These are phyloP conservation scores for Claviceps monticola DNA, from an alignment of 2,329 filamentous ascomycete species.

Conservation along the genomic window DNA sequence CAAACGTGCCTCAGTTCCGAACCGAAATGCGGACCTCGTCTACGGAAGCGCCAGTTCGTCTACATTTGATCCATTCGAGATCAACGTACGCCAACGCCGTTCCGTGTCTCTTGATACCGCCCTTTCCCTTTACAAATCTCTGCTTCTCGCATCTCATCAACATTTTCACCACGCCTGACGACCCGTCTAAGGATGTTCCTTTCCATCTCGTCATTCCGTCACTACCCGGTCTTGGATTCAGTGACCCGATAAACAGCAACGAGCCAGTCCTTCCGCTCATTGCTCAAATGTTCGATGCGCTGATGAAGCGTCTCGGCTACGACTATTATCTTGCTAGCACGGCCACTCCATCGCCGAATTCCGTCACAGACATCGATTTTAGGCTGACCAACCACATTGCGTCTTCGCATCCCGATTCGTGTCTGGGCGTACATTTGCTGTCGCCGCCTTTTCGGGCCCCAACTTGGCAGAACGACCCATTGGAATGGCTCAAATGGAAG, in stretches of 20 bases:
- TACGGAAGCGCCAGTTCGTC: slow-evolving; percentile 30
- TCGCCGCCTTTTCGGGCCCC: slow-evolving; percentile 41
- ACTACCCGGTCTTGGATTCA: slow-evolving; percentile 53
- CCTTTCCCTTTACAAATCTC: slow-evolving; percentile 51
- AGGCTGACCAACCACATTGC: slow-evolving; percentile 35
- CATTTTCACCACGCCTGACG: slow-evolving; percentile 38
- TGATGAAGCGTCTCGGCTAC: slow-evolving; percentile 51
- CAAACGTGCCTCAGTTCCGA: slow-evolving; percentile 48
- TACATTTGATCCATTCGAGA: slow-evolving; percentile 51
- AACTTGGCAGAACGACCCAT: slow-evolving; percentile 25
- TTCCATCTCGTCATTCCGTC: slow-evolving; percentile 56
- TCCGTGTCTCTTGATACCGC: slow-evolving; percentile 50
- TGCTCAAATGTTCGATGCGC: slow-evolving; percentile 38
- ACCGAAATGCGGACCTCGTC: slow-evolving; percentile 33
- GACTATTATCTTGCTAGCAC: slow-evolving; percentile 42
- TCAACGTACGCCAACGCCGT: slow-evolving; percentile 40
- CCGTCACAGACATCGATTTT: slow-evolving; percentile 37
- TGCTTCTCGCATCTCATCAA: slow-evolving; percentile 42
- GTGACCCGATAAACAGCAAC: slow-evolving; percentile 42
- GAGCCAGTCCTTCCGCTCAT: slow-evolving; percentile 36
- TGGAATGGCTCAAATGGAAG: slow-evolving; percentile 41
- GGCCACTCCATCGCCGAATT: slow-evolving; percentile 31
- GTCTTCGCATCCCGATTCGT: slow-evolving; percentile 31
- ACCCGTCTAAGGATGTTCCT: slow-evolving; percentile 29
- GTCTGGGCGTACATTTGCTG: slow-evolving; percentile 46